Percentiles rank a stretch among this genome's conserved stretches.
These are phyloP conservation scores for Sparassis latifolia DNA, from an alignment of 1,284 basidiomycete species.

Conservation along the genomic window DNA sequence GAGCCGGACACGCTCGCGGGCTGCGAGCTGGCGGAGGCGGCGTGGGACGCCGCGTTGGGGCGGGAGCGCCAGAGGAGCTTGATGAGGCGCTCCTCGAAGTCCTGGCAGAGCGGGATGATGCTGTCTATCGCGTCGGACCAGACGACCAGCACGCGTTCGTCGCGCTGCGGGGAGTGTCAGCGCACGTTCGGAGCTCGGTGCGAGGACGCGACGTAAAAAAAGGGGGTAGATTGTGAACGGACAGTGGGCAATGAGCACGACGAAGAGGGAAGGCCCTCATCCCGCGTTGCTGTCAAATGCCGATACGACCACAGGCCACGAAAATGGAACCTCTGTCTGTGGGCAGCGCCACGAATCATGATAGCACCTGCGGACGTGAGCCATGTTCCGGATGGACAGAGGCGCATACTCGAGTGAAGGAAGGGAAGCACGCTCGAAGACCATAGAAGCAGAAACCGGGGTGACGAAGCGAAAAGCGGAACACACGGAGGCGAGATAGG, in stretches of 20 bases:
- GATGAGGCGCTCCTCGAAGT: constrained; percentile 77
- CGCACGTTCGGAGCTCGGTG: background rate
- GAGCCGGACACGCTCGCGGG: constrained; percentile 24
- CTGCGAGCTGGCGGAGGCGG: constrained; percentile 20
- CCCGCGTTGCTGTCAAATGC: no score
- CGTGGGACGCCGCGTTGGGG: constrained; percentile 18
- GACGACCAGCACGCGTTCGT: constrained; percentile 69
- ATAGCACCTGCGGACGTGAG: background rate
- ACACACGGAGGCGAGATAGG: no score
- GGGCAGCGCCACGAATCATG: no score
- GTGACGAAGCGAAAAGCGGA: no score
- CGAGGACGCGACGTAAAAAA: background rate
- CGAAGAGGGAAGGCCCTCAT: no score
- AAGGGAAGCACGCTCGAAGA: background rate
- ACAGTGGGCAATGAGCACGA: background rate
- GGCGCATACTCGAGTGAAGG: background rate
- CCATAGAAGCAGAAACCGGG: background rate
- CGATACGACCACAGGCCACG: no score
- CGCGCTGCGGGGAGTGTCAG: constrained; percentile 39
- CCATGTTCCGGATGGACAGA: background rate
- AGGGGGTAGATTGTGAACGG: background rate
- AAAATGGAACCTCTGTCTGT: no score
- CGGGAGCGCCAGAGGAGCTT: constrained; percentile 61
- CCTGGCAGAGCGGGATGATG: constrained; percentile 64
- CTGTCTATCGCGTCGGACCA: constrained; percentile 73